Conservation (phyloP, 2,329 filamentous ascomycete species). For the Exophiala mesophila region DNA sequence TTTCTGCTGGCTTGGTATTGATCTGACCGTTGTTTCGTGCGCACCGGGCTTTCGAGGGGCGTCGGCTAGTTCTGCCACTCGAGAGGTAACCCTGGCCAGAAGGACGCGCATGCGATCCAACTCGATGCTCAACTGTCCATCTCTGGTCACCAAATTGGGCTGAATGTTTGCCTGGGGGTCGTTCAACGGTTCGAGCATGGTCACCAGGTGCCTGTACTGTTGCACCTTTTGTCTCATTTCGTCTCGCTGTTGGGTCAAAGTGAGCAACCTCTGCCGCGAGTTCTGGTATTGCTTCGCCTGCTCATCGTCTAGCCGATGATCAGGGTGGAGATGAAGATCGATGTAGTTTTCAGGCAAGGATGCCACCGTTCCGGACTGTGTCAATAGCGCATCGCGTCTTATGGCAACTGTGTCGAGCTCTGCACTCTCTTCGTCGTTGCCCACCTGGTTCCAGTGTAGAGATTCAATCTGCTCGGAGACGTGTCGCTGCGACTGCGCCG, state of each 20-base stretch:
- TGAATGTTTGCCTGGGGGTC: conserved; percentile 49
- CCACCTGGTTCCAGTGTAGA: conserved; percentile 50
- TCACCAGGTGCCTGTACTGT: conserved; percentile 43
- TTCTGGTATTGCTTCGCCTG: conserved; percentile 34
- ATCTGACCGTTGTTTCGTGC: conserved; percentile 14
- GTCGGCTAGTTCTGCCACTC: conserved; percentile 30
- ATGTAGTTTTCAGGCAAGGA: conserved; percentile 13
- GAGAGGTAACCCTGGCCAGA: conserved; percentile 39
- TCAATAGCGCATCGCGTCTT: conserved; percentile 13
- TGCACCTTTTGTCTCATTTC: conserved; percentile 43
- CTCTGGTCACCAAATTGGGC: conserved; percentile 50
- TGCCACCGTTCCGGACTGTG: conserved; percentile 6
- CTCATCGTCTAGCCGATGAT: background rate
- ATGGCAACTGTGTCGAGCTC: conserved; percentile 12
- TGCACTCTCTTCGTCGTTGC: conserved; percentile 28
- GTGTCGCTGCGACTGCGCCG: conserved; percentile 51
- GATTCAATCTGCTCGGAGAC: conserved; percentile 52
- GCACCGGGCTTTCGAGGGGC: conserved; percentile 2
- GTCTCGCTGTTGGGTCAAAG: conserved; percentile 43
- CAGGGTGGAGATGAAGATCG: conserved; percentile 8
- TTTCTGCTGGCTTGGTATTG: conserved; percentile 27
- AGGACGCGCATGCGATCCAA: conserved; percentile 47
- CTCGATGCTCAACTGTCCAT: conserved; percentile 48
- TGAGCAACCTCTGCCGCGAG: conserved; percentile 41
- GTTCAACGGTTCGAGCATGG: conserved; percentile 46